phyloP scores from a whole-genome alignment of 1,139 yeast genomes.

The Candida mesenterica region DNA sequence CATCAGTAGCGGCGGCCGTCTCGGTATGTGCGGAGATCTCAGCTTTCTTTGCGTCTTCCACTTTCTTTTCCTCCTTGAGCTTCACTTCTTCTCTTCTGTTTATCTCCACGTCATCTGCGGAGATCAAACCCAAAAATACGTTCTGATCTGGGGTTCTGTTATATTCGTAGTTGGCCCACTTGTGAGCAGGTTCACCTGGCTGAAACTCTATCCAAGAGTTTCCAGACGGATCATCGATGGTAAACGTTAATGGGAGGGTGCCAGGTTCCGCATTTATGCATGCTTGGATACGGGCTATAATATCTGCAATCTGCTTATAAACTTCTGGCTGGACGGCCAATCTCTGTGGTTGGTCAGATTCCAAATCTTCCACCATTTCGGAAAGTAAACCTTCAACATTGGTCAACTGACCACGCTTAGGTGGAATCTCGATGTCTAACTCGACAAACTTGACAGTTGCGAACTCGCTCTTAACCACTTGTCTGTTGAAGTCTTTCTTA shows the following conservation, averaged over 20 bases:
- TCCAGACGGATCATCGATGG: conserved; percentile 93
- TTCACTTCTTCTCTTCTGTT: conserved; percentile 43
- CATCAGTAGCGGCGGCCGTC: conserved; percentile 21
- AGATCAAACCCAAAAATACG: conserved; percentile 78
- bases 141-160: conserved; percentile 87
- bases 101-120: conserved; percentile 71
- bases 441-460: conserved; percentile 82
- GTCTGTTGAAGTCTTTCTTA: conserved; percentile 79
- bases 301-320: conserved; percentile 69
- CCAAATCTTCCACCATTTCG: conserved; percentile 83
- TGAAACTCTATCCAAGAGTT: conserved; percentile 93
- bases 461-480: conserved; percentile 87
- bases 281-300: conserved; percentile 58
- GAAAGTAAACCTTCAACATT: conserved; percentile 84
- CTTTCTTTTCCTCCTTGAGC: conserved; percentile 33
- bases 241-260: conserved; percentile 74
- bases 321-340: conserved; percentile 69
- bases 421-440: conserved; percentile 91
- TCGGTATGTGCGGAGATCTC: neutral
- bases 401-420: conserved; percentile 89
- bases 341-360: conserved; percentile 78
- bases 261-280: conserved; percentile 64
- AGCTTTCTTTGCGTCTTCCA: conserved; percentile 9
- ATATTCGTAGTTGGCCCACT: conserved; percentile 87
- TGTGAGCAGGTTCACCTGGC: conserved; percentile 87